Base-by-base conservation (phyloP, 257 asterid genomes). In the Paraleonurus japonicus region DNA sequence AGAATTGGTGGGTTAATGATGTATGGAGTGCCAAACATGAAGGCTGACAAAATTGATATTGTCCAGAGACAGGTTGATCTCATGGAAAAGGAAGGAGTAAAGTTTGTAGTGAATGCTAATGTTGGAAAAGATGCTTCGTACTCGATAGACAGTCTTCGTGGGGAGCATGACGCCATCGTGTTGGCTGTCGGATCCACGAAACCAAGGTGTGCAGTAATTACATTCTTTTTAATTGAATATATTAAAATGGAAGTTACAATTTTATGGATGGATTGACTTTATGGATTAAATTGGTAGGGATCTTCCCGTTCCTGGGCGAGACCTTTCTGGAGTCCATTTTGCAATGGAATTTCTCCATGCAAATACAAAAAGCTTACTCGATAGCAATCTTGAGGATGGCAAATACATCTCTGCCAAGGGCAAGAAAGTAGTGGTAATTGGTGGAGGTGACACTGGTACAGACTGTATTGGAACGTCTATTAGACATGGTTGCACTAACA, bases 1-100 rank as follows among this genome's bases (percentile, higher is more conserved):
- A 82, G 99, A 81, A 82, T 92, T 68, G 99, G 99, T 39, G 99
- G 99, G 58, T 95, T 95, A 69, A 92, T 95, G 99, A 92, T 95
- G 98, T 95, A 95, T 75, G 98, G 99, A 22, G 99, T 95, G 70
- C 99, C 99, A 3, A 95, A 92, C 82, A 95, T 92, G 99, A 95
- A 95, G 84, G 82, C 99, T 0, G 99, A 92, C 86, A 95, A 95
- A 84, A 65, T 86, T 57, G 89, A 89, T 68, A 53, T 92, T 8
- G 98, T 95, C 60, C 97, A 92, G 82, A 85, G 99, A 76, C 90
- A 98, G 70, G 99, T 95, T 61, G 79, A 92, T 69, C 95, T 95
- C 72, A 92, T 95, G 99, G 90, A 82, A 75, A 83, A 83, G 75
- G 99, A 95, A 87, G 99, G 99, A 41, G 85, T 95, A 55, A 80